Conservation (phyloP, 2,329 filamentous ascomycete genomes). For the Scopulariopsis brevicaulis region DNA sequence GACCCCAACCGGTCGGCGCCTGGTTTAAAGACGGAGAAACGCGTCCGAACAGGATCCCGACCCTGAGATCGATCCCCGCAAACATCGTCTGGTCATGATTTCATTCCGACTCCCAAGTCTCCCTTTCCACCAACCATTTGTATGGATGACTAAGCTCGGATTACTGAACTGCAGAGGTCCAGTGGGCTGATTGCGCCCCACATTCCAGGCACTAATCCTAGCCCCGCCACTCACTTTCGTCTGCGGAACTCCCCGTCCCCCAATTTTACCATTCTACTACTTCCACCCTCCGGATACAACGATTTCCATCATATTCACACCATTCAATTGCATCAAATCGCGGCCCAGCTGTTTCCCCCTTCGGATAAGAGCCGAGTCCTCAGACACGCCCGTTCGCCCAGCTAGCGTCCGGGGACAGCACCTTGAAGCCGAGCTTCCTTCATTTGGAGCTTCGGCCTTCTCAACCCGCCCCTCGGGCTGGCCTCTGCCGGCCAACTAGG, state of each 20-base stretch:
- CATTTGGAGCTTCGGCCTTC: not conserved
- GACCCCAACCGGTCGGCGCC: not conserved
- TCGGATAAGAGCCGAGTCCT: conserved; percentile 11
- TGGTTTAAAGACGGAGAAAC: not conserved
- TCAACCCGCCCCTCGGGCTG: not conserved
- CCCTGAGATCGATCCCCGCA: not conserved
- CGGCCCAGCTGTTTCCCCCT: conserved; percentile 17
- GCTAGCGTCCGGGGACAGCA: conserved; percentile 2
- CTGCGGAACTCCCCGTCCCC: not conserved
- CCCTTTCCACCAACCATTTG: not conserved
- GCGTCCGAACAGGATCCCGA: not conserved
- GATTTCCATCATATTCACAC: conserved; percentile 17
- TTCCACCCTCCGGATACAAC: conserved; percentile 23
- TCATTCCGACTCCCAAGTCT: not conserved
- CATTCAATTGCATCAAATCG: conserved; percentile 9
- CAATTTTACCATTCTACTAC: not conserved
- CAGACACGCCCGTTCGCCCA: conserved; percentile 10
- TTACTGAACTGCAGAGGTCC: not conserved
- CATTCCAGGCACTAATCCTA: not conserved
- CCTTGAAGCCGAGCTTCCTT: not conserved
- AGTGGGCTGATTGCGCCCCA: not conserved
- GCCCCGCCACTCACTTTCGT: conserved; percentile 3
- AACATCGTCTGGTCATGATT: not conserved
- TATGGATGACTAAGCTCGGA: not conserved
- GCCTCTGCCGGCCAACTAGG: conserved; percentile 1